Evolutionary conservation across 768 basidiomycete genomes (phyloP), one percentile per base, ranked within the genome.

Genomic region (Trametes cubensis): DNA sequence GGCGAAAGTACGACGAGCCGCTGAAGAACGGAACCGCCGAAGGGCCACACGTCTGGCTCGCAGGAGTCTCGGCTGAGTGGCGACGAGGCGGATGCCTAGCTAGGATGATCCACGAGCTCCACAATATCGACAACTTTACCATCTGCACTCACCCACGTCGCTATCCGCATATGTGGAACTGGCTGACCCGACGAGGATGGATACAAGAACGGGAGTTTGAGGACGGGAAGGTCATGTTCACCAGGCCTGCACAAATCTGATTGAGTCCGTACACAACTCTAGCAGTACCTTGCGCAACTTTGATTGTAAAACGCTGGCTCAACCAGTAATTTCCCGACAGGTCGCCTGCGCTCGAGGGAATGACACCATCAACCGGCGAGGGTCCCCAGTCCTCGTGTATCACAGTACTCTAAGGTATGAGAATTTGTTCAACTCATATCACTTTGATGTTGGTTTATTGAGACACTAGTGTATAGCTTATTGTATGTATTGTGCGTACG

Each of bases 121-220:
- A 45, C 26, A 4, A 34, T 4, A 34, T 30, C 17, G 34, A 47
- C 1, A 15, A 23, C 4, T 25, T 67, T 21, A 69, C 67, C 17
- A 55, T 72, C 18, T 72, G 69, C 62, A 72, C 71, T 23, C 59
- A 34, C 7, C 71, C 71, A 0, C 15, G 61, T 2, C 48, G 55
- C 4, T 72, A 58, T 40, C 69, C 69, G 17, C 55, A 63, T 15
- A 70, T 72, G 68, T 72, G 67, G 68, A 52, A 30, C 2, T 70
- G 68, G 69, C 51, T 72, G 50, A 52, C 20, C n/a, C 62, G 60
- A 18, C 61, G 64, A 46, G 68, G 64, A 0, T 72, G 68, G 69
- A 18, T n/a, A 0, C 61, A 65, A 26, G 69, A 70, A 52, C 55
- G 64, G 38, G 67, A 63, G 10, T 34, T 69, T 21, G 42, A 17